Evolutionary conservation across 306 rosid species (phyloP), one percentile per base, ranked within the genome.

Genomic region (Styphnolobium japonicum): DNA sequence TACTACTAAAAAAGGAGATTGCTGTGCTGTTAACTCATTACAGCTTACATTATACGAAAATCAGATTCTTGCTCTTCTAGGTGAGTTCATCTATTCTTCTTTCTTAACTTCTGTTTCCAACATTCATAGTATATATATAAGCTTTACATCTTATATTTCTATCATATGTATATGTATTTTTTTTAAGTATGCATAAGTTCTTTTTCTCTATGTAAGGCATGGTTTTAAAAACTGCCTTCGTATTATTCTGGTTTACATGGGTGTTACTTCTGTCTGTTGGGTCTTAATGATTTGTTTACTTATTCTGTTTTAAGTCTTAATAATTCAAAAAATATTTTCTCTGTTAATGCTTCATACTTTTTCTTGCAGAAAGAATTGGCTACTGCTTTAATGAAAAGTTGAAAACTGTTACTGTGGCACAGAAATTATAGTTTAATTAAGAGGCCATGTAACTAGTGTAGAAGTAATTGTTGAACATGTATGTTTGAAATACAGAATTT

Each of bases 11-110:
- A 94, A 81, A 86, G 97, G 98, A 69, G 89, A 89, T 76, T 89
- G 89, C 71, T 89, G 93, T 85, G 97, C 98, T 71, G 98, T 94
- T 45, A 88, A 92, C 88, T 86, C 92, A 37, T 88, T 94, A 67
- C 86, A 81, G 80, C 85, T 92, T 81, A 89, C 93, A 55, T 86
- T 94, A 79, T 94, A 94, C 74, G 97, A 94, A 90, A 93, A 89
- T 82, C 98, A 94, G 87, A 91, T 94, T 88, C 95, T 94, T 82
- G 98, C 97, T 76, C 98, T 94, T 87, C 88, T 94, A 76, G 98
- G 98, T 94, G 73, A 56, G 92, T 71, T 34, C 66, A 19, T 65
- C 71, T 64, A 29, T 61, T 64, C 25, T 61, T 27, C 19, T 33
- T 60, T 37, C 58, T 71, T 49, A 10, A 3, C 0, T 46, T 55